A percentile compares a stretch with the other conserved stretches of the same genome.
These are phyloP conservation scores for Phragmites australis DNA, from an alignment of 176 grass and related monocot species.

Conservation along the genomic window DNA sequence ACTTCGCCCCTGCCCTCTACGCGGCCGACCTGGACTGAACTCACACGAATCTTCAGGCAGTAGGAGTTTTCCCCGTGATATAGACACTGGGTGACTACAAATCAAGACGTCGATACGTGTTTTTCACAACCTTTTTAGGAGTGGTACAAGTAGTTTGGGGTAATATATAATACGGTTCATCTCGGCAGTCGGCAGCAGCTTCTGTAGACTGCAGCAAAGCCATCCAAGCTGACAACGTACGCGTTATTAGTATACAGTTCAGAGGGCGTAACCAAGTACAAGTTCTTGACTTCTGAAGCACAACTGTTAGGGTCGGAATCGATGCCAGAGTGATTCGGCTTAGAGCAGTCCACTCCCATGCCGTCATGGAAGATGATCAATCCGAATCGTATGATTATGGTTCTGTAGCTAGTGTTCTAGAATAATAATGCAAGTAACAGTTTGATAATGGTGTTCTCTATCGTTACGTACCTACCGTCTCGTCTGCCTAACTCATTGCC, in stretches of 20 bases:
- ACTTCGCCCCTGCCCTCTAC: no score
- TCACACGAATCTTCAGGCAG: no score
- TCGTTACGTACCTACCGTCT: constrained; percentile 2
- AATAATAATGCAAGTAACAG: neutral
- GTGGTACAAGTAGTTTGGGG: no score
- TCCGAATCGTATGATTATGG: neutral
- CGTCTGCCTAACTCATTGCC: neutral
- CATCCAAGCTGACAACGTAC: neutral
- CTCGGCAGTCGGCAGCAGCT: neutral
- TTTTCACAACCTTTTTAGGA: no score
- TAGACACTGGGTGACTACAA: no score
- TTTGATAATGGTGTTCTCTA: neutral
- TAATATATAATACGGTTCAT: no score
- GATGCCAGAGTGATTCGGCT: neutral
- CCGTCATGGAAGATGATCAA: neutral
- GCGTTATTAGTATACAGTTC: neutral
- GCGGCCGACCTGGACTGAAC: neutral
- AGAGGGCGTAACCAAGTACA: neutral
- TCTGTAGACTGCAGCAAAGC: neutral
- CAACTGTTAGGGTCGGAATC: neutral
- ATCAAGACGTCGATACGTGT: no score
- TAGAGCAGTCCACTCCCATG: neutral
- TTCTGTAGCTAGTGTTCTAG: neutral
- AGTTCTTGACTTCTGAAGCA: neutral
- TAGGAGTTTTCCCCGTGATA: no score